A percentile compares a stretch with the other conserved stretches of the same genome.
Conservation (phyloP, 352 stramenopile species). For the Phytopythium aichiense region DNA sequence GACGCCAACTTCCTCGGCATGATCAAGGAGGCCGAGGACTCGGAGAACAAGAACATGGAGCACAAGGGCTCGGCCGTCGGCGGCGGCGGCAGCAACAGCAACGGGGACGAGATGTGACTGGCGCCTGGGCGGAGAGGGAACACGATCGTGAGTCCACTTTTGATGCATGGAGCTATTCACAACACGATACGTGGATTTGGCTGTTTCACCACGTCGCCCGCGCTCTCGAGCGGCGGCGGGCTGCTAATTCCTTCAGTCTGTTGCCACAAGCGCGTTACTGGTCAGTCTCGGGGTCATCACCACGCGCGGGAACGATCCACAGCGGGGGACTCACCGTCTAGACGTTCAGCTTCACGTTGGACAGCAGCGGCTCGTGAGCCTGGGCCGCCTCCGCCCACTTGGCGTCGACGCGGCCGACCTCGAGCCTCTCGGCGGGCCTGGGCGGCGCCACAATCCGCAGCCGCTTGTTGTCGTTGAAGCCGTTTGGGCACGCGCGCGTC, state of each 20-base stretch:
- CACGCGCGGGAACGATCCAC: neutral
- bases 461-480: constrained; percentile 67
- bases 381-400: constrained; percentile 42
- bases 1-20: constrained; percentile 94
- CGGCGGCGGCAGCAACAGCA: constrained; percentile 8
- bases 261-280: neutral
- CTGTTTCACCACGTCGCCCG: neutral
- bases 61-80: constrained; percentile 51
- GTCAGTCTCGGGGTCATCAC: neutral
- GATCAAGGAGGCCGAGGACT: constrained; percentile 95
- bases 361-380: constrained; percentile 16
- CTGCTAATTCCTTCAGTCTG: neutral
- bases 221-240: neutral
- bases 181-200: neutral
- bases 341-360: neutral
- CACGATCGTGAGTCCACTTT: neutral
- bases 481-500: constrained; percentile 40
- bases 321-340: neutral
- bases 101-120: constrained; percentile 20
- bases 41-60: constrained; percentile 87
- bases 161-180: neutral
- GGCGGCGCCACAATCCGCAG: constrained; percentile 49
- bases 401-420: constrained; percentile 37
- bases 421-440: constrained; percentile 29
- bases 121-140: neutral